Percentiles rank a stretch among this genome's conserved stretches.
Evolutionary conservation across 1,284 basidiomycete species (phyloP).

Genomic region (Moesziomyces aphidis): DNA sequence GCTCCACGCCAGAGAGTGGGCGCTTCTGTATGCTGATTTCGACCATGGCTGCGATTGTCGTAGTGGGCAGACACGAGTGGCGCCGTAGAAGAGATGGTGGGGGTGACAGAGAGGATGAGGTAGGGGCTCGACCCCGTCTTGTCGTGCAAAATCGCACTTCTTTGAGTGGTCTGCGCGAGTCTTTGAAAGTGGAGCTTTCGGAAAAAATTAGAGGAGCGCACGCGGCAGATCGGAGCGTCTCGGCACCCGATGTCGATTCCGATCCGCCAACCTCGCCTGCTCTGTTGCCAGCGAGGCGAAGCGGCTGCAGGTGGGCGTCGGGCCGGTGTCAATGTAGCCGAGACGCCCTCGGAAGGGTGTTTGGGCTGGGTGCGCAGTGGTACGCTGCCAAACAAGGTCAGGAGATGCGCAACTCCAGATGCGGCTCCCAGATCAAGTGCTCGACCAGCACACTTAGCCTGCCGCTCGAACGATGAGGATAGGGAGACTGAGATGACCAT

Average conservation of each 20-base stretch:
- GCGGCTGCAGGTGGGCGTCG: neutral
- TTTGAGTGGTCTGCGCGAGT: too few species aligned
- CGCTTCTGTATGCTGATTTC: slow-evolving; percentile 65
- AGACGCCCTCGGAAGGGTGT: neutral
- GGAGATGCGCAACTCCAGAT: too few species aligned
- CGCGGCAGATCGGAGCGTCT: neutral
- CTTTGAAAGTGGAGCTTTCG: neutral
- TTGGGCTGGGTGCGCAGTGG: too few species aligned
- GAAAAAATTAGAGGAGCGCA: neutral
- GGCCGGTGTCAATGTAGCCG: neutral
- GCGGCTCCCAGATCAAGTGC: too few species aligned
- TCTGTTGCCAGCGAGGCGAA: too few species aligned
- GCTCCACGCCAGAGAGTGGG: slow-evolving; percentile 48
- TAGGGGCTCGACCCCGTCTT: neutral
- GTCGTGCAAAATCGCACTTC: too few species aligned
- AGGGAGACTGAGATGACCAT: too few species aligned
- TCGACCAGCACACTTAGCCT: too few species aligned
- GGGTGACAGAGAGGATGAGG: neutral
- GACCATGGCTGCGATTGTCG: slow-evolving; percentile 24
- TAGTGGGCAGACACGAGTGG: neutral
- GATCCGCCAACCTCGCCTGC: neutral
- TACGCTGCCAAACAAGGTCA: too few species aligned
- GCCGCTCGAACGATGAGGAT: too few species aligned
- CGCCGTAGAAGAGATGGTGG: neutral
- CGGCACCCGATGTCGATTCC: neutral